phyloP scores from a whole-genome alignment of 1,139 yeast species.

The Taphrina sp. region DNA sequence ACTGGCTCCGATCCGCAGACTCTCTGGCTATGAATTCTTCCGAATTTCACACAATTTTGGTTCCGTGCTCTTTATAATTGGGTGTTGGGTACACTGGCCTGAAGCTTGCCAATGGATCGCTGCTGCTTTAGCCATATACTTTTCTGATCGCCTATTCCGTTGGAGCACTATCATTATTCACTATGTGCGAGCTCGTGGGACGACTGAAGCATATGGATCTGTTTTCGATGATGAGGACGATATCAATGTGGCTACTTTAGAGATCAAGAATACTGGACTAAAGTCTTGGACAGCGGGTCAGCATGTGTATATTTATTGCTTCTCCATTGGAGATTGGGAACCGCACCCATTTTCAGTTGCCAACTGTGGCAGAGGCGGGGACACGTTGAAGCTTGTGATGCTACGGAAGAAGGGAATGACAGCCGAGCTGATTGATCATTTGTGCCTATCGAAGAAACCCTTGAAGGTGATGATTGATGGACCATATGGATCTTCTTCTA shows the following conservation, averaged over 20 bases:
- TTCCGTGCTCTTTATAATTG: conserved; percentile 15
- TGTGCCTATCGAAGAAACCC: conserved; percentile 2
- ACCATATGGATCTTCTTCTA: conserved; percentile 6
- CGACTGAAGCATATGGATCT: conserved; percentile 43
- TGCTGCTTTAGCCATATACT: conserved; percentile 13
- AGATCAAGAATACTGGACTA: conserved; percentile 45
- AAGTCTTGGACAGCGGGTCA: conserved; percentile 51
- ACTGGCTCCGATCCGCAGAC: conserved; percentile 44
- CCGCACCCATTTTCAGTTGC: conserved; percentile 66
- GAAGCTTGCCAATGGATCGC: conserved; percentile 11
- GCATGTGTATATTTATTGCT: conserved; percentile 58
- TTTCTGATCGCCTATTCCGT: conserved; percentile 2
- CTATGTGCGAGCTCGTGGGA: conserved; percentile 37
- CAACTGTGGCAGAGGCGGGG: conserved; percentile 40
- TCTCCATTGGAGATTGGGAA: conserved; percentile 51
- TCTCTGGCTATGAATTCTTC: conserved; percentile 49
- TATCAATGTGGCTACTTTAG: conserved; percentile 30
- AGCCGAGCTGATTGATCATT: background rate
- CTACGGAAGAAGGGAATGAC: conserved; percentile 12
- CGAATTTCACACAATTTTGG: conserved; percentile 46
- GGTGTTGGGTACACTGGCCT: conserved; percentile 30
- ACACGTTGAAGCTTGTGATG: conserved; percentile 1
- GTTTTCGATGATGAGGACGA: conserved; percentile 35
- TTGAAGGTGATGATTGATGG: conserved; percentile 14
- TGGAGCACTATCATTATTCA: background rate